Evolutionary conservation across 2,329 filamentous ascomycete genomes (phyloP), one percentile per base, ranked within the genome.

Genomic region (Grosmannia serpens): DNA sequence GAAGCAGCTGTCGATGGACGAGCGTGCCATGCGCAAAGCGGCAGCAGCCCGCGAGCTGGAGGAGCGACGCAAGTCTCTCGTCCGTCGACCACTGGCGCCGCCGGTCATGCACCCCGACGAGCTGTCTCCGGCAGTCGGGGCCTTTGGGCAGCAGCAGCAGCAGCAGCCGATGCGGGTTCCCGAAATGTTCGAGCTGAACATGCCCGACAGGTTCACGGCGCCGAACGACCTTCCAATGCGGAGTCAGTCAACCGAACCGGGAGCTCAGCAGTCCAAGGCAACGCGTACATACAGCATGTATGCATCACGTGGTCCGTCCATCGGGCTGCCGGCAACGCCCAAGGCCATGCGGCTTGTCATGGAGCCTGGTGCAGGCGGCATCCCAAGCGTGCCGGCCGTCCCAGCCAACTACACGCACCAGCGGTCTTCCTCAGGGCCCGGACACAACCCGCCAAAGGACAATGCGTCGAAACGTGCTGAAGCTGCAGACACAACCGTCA

Each of bases 251-350:
- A 85, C 82, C 1, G 85, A 87, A 61, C 81, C 84, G 2, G 77
- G 73, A 5, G 70, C 73, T 24, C 56, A 41, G n/a, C n/a, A 38
- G 6, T 24, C 53, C 7, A 7, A 44, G 6, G 8, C 35, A 7
- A 49, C 75, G 15, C 15, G 35, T 15, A 17, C 35, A 2, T 72
- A 72, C 61, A 77, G 74, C 68, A 79, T 81, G 69, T 78, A 77
- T 61, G 75, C 75, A 17, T 71, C 70, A 56, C 73, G 69, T 60
- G 70, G 70, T 1, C 75, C 80, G 1, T 78, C 81, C 7, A 80
- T 92, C 56, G 91, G 91, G 0, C 79, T 96, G n/a, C 91, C 92
- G 17, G 89, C 91, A 2, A 96, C 91, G 1, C 91, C 92, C 33
- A 86, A 89, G 73, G 91, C 91, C 1, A 95, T 96, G 91, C 83